A percentile compares a stretch with the other conserved stretches of the same genome.
These are phyloP conservation scores for Halteria grandinella DNA, from an alignment of 73 alveolate species.

Conservation along the genomic window DNA sequence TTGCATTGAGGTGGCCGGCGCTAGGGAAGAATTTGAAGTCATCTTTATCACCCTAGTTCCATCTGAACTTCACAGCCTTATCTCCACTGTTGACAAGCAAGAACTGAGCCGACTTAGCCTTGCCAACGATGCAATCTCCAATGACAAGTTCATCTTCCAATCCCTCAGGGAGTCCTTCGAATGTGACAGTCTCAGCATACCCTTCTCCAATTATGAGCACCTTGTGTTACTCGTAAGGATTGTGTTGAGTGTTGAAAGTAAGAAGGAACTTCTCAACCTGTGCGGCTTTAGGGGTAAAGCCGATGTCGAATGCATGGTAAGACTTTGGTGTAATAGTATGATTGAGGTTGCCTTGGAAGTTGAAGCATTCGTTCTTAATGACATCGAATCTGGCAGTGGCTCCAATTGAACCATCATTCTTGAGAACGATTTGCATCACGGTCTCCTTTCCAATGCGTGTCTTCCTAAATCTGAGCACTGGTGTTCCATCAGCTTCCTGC, in stretches of 20 bases:
- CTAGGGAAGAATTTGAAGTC: conserved; percentile 89
- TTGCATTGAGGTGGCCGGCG: conserved; percentile 91
- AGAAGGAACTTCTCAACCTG: conserved; percentile 85
- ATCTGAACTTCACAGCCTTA: conserved; percentile 86
- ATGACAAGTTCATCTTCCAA: conserved; percentile 90
- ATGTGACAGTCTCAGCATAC: conserved; percentile 92
- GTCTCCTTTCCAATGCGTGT: conserved; percentile 90
- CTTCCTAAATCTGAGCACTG: conserved; percentile 91
- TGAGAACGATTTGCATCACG: conserved; percentile 82
- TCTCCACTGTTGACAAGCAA: conserved; percentile 87
- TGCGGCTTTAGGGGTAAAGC: conserved; percentile 89
- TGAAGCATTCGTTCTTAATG: conserved; percentile 88
- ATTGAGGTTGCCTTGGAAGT: conserved; percentile 87
- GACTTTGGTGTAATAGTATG: conserved; percentile 97
- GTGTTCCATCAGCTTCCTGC: conserved; percentile 93
- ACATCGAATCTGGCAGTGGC: conserved; percentile 97
- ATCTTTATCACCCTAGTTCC: conserved; percentile 91
- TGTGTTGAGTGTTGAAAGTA: conserved; percentile 88
- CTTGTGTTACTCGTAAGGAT: conserved; percentile 97
- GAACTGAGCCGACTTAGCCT: conserved; percentile 80
- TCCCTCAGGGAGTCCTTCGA: conserved; percentile 92
- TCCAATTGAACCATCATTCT: conserved; percentile 97
- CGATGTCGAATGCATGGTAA: conserved; percentile 90
- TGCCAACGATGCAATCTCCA: conserved; percentile 95
- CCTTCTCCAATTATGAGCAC: conserved; percentile 96